Evolutionary conservation across 345 rosid genomes (phyloP), one percentile per base, ranked within the genome.

Genomic region (Schrenkiella parvula): DNA sequence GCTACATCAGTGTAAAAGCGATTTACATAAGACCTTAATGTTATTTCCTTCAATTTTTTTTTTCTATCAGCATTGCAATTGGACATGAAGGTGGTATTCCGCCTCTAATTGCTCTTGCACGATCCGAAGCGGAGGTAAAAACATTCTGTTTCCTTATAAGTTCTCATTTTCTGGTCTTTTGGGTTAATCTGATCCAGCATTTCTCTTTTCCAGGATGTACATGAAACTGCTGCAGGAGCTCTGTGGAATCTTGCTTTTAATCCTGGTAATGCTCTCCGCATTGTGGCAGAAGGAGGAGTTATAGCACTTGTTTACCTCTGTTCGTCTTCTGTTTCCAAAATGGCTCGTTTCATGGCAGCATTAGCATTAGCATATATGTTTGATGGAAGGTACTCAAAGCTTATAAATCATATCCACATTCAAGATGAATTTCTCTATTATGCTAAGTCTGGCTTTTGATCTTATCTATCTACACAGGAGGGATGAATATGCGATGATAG

Each of bases 221-320:
- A 88, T 78, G 93, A 86, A 81, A 85, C 88, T 29, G 93, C 96
- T 17, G 93, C 90, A 0, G 93, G 93, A 59, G 96, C 96, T 68
- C 89, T 90, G 35, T 88, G 92, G 93, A 90, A 88, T 74, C 93
- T 90, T 79, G 86, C 96, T 80, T 88, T 83, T 66, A 84, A 85
- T 72, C 80, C 84, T 15, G 82, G 83, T 12, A 90, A 88, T 42
- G 93, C 93, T 76, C 83, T 88, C 29, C 84, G 86, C 38, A 88
- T 90, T 64, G 89, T 85, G 37, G 86, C 82, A 76, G 93, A 85
- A 86, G 89, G 84, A 21, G 96, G 96, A 70, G 91, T 88, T 64
- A 73, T 77, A 50, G 82, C 87, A 25, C 88, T 88, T 32, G 85
- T 77, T 75, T 79, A 81, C 66, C 79, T 88, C 8, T 85, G 92